Base-by-base conservation (phyloP, 75 land plant genomes). In the Pinus tabuliformis region DNA sequence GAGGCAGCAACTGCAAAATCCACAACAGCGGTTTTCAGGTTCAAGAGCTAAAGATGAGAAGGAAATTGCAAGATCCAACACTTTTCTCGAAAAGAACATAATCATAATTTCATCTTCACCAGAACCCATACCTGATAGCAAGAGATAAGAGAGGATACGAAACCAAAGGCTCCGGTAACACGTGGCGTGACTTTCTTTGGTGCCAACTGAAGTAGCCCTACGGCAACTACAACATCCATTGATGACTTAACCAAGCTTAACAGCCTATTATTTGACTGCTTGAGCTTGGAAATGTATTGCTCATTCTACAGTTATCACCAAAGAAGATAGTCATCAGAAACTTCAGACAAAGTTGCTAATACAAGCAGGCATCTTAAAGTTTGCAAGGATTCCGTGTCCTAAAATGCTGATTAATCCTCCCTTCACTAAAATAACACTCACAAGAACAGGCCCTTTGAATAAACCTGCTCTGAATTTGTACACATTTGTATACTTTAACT, bases 151-250 rank as follows among this genome's bases (percentile, higher is more conserved):
- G 98, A 95, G 71, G 80, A 86, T 54, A 87, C 58, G 52, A 95
- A 95, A 73, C 98, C 96, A 76, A 93, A 75, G 59, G 78, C 98
- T 66, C 98, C 98, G 42, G 96, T 93, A 18, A 95, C 88, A 71
- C 98, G 92, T 6, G 98, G 96, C 33, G 89, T 95, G 76, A 95
- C 86, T 64, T 92, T 95, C 81, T 83, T 84, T 39, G 98, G 96
- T 33, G 90, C 90, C 77, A 95, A 65, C 82, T 93, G 93, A 76
- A 95, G 98, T 73, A 95, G 83, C 57, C 98, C 98, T 70, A 89
- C 87, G 20, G 96, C 96, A 37, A 95, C 98, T 45, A 95, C 85
- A 65, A 91, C 82, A 78, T 95, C 98, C 87, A 95, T 70, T 12
- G 83, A 75, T 49, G 98, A 64, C 85, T 95, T 95, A 45, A 93